These are phyloP conservation scores for Triticum dicoccoides DNA, from an alignment of 176 grass and related monocot species.

Conservation along the genomic window DNA sequence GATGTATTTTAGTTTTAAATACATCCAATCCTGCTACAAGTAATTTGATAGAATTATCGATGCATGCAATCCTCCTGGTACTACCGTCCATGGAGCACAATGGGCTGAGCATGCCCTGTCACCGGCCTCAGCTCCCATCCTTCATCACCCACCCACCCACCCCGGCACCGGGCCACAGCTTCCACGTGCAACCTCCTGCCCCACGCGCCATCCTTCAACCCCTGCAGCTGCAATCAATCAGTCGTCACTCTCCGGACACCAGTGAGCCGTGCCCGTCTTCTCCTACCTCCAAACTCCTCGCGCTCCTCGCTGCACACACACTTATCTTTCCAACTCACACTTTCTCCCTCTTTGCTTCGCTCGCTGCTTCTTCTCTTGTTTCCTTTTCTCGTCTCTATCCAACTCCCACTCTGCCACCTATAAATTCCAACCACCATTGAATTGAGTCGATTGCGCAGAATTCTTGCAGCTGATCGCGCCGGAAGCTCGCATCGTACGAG, in stretches of 20 bases:
- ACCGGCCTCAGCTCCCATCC: neutral
- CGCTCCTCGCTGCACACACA: neutral
- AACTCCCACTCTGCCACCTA: conserved; percentile 9
- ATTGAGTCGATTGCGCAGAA: neutral
- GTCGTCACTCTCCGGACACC: conserved; percentile 8
- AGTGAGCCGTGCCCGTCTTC: conserved; percentile 37
- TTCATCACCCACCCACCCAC: neutral
- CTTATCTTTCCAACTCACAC: conserved; percentile 43
- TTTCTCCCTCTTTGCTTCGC: neutral
- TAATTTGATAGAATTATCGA: too few species aligned
- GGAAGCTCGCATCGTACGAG: neutral
- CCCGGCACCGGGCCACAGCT: neutral
- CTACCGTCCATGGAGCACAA: neutral
- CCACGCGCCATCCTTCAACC: neutral
- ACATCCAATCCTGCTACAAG: too few species aligned
- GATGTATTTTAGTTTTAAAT: too few species aligned
- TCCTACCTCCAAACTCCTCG: neutral
- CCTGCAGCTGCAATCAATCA: neutral
- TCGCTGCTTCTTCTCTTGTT: neutral
- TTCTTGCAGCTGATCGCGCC: neutral
- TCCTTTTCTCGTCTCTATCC: conserved; percentile 2
- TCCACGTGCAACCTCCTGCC: neutral
- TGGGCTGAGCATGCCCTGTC: neutral
- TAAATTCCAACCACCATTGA: neutral
- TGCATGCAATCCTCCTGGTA: too few species aligned